These are phyloP conservation scores for Pterulicium gracile DNA, from an alignment of 1,284 basidiomycete species.

Conservation along the genomic window DNA sequence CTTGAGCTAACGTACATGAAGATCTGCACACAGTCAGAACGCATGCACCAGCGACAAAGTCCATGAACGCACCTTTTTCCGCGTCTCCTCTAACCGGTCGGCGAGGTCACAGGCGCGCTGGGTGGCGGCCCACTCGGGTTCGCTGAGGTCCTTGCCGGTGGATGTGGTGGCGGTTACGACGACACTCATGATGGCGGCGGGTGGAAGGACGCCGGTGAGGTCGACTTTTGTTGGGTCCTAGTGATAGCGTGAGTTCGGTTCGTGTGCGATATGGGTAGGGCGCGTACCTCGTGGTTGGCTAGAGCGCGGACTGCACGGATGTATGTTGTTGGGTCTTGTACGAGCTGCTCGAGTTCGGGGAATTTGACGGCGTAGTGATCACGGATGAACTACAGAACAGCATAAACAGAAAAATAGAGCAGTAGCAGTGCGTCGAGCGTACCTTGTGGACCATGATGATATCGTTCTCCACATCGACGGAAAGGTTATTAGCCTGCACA, in stretches of 20 bases:
- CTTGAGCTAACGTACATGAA: constrained; percentile 98
- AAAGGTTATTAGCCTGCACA: constrained; percentile 95
- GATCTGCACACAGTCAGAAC: constrained; percentile 41
- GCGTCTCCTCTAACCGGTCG: constrained; percentile 77
- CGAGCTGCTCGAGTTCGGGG: constrained; percentile 93
- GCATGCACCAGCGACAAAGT: constrained; percentile 14
- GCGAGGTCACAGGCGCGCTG: constrained; percentile 83
- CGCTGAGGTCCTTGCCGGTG: constrained; percentile 62
- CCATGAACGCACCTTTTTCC: constrained; percentile 61
- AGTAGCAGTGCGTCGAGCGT: constrained; percentile 19
- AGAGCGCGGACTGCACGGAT: constrained; percentile 85
- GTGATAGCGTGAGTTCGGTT: constrained; percentile 8
- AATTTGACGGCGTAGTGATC: constrained; percentile 96
- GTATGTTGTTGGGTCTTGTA: constrained; percentile 87
- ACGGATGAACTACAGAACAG: constrained; percentile 72
- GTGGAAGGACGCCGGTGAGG: constrained; percentile 71
- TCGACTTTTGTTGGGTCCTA: constrained; percentile 79
- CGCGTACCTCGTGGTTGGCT: constrained; percentile 67
- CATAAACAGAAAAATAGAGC: constrained; percentile 11
- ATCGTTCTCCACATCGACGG: constrained; percentile 98
- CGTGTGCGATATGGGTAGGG: constrained; percentile 4
- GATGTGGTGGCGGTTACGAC: constrained; percentile 92
- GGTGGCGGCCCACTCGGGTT: constrained; percentile 72
- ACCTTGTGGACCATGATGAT: constrained; percentile 95
- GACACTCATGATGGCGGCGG: constrained; percentile 95